A percentile compares a stretch with the other conserved stretches of the same genome.
These are phyloP conservation scores for Straminergon stramineum DNA, from an alignment of 225 moss, liverwort and hornwort genomes.

Conservation along the genomic window DNA sequence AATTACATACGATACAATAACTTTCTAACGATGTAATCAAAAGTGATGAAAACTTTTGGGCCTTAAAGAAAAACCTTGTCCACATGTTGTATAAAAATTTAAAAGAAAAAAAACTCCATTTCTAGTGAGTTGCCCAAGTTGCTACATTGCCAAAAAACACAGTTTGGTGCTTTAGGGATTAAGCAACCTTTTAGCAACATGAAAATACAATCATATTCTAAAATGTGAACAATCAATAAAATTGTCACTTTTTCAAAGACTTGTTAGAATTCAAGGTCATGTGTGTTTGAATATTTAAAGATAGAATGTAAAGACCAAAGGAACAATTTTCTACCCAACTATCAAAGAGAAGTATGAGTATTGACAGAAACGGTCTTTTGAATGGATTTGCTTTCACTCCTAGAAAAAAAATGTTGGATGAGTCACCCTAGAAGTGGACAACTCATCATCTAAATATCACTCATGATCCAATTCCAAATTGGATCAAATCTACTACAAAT, in stretches of 20 bases:
- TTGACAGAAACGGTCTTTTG: not conserved
- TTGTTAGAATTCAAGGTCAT: too few species aligned
- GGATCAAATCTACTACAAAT: not conserved
- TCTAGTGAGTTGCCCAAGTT: too few species aligned
- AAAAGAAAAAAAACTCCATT: too few species aligned
- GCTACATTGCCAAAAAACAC: too few species aligned
- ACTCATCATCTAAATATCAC: not conserved
- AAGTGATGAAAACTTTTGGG: too few species aligned
- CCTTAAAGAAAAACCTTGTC: too few species aligned
- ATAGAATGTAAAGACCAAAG: too few species aligned
- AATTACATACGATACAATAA: too few species aligned
- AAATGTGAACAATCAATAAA: not conserved
- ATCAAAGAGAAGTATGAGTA: not conserved
- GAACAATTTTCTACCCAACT: too few species aligned
- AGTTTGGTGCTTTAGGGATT: too few species aligned
- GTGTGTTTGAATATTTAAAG: not conserved
- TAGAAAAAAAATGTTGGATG: accelerated
- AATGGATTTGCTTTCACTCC: not conserved
- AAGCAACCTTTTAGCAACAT: not conserved
- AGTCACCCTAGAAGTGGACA: accelerated
- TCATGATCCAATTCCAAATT: not conserved
- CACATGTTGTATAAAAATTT: too few species aligned
- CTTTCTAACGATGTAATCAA: too few species aligned
- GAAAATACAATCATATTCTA: not conserved
- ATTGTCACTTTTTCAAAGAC: not conserved